These are phyloP conservation scores for Cercis canadensis DNA, from an alignment of 306 rosid genomes.

Conservation along the genomic window DNA sequence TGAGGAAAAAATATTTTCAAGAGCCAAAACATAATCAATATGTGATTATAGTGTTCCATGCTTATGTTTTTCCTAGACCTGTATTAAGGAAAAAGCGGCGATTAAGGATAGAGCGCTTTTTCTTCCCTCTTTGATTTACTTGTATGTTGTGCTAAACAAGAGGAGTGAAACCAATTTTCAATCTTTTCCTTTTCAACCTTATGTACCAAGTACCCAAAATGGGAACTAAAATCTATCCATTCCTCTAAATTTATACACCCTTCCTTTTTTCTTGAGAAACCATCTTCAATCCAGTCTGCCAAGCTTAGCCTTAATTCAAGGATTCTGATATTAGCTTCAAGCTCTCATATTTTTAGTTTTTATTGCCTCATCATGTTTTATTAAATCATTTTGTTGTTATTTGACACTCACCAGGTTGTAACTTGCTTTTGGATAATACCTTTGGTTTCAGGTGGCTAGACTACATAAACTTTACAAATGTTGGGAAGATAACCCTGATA, in stretches of 20 bases:
- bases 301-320: background rate
- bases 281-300: background rate
- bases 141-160: background rate
- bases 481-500: constrained; percentile 82
- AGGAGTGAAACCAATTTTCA: background rate
- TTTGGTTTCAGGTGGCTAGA: constrained; percentile 57
- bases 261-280: background rate
- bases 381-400: background rate
- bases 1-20: background rate
- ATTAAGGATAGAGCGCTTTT: no score
- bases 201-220: background rate
- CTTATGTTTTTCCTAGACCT: background rate
- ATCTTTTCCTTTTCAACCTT: background rate
- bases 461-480: constrained; percentile 61
- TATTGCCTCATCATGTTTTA: background rate
- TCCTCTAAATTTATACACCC: background rate
- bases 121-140: no score
- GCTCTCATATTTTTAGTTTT: background rate
- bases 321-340: background rate
- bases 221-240: background rate
- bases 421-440: background rate
- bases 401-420: background rate
- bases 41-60: background rate
- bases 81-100: no score
- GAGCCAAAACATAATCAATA: background rate